Base-by-base conservation (phyloP, 2,329 filamentous ascomycete genomes). In the Colletotrichum siamense region DNA sequence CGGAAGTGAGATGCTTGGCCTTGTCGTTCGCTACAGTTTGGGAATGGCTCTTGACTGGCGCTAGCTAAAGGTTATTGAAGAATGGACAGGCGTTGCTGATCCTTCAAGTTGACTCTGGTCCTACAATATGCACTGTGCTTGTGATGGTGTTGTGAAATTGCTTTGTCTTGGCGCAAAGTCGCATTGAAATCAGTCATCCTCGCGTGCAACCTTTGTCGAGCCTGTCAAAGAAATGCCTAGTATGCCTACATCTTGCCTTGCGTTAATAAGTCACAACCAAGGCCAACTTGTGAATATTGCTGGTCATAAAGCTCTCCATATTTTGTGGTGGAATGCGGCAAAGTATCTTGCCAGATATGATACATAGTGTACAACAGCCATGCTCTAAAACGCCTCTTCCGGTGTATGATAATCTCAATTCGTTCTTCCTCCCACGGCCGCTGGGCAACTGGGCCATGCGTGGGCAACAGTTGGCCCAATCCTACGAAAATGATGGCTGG, bases 301-400 rank as follows among this genome's bases (percentile, higher is more conserved):
- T 52, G 44, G n/a, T 52, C 44, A 22, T 22, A 52, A 52, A 22
- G 6, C 44, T 52, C n/a, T 52, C 44, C 36, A 10, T 28, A 24
- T 10, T 30, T 22, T 49, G 8, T 44, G 32, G 15, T 36, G 24
- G 44, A 26, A 61, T 28, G 68, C 55, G 34, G 72, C 67, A 22
- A 61, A 26, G 18, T 10, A 28, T 34, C 12, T 32, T 52, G 66
- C 72, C 66, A 16, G 34, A 49, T 77, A 77, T 76, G 30, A 30
- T 71, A 77, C 72, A 76, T 73, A 55, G 49, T 77, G 66, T 71
- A 76, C 72, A 76, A 65, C 70, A 61, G 13, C 66, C 52, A 61
- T 71, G 44, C 44, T 73, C 69, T 76, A 30, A 30, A 76, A 76
- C 74, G 59, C 71, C 74, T 55, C 71, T 44, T 65, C 39, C 63